Conservation (phyloP, 768 basidiomycete species). For the Gelatoporia subvermispora region DNA sequence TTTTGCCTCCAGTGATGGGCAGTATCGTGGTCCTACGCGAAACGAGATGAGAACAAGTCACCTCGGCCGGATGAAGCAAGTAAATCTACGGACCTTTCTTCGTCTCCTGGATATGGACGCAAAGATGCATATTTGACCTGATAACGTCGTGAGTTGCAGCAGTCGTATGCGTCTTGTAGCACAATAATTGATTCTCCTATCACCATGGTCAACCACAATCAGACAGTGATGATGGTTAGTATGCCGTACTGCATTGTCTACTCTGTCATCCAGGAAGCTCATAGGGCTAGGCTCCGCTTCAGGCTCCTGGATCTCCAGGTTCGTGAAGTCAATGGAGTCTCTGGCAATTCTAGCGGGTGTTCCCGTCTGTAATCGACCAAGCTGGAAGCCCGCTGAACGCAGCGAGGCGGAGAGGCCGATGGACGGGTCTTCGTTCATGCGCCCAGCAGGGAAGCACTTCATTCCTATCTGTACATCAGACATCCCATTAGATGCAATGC, state of each 20-base stretch:
- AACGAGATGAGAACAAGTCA: neutral
- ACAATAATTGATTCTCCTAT: constrained; percentile 69
- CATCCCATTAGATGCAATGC: neutral
- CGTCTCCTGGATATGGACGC: constrained; percentile 85
- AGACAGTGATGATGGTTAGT: neutral
- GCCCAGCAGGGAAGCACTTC: constrained; percentile 73
- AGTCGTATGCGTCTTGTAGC: constrained; percentile 72
- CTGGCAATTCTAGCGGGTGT: constrained; percentile 79
- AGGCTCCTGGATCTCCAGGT: constrained; percentile 59
- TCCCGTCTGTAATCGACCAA: constrained; percentile 81
- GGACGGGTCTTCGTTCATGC: constrained; percentile 68
- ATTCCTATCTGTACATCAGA: constrained; percentile 38
- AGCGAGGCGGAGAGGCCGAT: constrained; percentile 75
- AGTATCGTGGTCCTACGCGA: constrained; percentile 76
- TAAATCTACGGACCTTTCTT: constrained; percentile 57
- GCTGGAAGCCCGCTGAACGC: constrained; percentile 67
- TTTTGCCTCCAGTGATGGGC: constrained; percentile 87
- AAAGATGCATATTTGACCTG: constrained; percentile 67
- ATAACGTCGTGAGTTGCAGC: constrained; percentile 71
- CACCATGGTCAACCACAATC: neutral
- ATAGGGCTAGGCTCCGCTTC: constrained; percentile 67
- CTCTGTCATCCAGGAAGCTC: constrained; percentile 63
- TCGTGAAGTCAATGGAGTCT: constrained; percentile 64
- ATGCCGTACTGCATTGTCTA: constrained; percentile 61
- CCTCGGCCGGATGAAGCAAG: neutral